Evolutionary conservation across 768 basidiomycete species (phyloP).

Genomic region (Xanthoconium stramineum): DNA sequence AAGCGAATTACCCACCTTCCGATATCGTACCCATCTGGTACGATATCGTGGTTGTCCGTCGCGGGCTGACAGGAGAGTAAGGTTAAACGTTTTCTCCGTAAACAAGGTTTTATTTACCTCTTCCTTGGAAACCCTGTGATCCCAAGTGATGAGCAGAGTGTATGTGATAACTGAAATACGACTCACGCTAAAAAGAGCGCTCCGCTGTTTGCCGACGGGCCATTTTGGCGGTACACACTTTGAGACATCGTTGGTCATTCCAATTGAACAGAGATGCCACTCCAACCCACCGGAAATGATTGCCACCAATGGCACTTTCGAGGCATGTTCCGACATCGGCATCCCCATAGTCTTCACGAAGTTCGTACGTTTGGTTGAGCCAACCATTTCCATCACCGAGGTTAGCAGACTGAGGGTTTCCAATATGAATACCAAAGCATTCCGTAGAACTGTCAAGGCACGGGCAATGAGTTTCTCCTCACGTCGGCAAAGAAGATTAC

Average conservation of each 20-base stretch:
- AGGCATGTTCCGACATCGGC: slow-evolving; percentile 38
- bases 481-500: slow-evolving; percentile 9
- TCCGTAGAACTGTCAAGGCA: slow-evolving; percentile 34
- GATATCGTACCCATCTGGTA: slow-evolving; percentile 46
- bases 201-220: slow-evolving; percentile 42
- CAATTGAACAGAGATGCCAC: neutral
- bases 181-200: slow-evolving; percentile 52
- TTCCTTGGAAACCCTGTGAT: slow-evolving; percentile 45
- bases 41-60: slow-evolving; percentile 38
- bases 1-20: slow-evolving; percentile 33
- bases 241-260: neutral
- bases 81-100: neutral
- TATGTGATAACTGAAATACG: neutral
- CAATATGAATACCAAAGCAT: slow-evolving; percentile 36
- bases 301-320: slow-evolving; percentile 43
- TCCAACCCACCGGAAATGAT: slow-evolving; percentile 41
- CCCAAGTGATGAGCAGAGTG: neutral
- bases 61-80: slow-evolving; percentile 21
- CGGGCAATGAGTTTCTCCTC: slow-evolving; percentile 3
- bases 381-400: slow-evolving; percentile 47
- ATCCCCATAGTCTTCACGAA: slow-evolving; percentile 41
- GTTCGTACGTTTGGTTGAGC: slow-evolving; percentile 41
- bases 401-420: slow-evolving; percentile 37
- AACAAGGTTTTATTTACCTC: slow-evolving; percentile 22
- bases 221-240: slow-evolving; percentile 57